These are phyloP conservation scores for Pythium vanterpoolii DNA, from an alignment of 352 stramenopile genomes.

Conservation along the genomic window DNA sequence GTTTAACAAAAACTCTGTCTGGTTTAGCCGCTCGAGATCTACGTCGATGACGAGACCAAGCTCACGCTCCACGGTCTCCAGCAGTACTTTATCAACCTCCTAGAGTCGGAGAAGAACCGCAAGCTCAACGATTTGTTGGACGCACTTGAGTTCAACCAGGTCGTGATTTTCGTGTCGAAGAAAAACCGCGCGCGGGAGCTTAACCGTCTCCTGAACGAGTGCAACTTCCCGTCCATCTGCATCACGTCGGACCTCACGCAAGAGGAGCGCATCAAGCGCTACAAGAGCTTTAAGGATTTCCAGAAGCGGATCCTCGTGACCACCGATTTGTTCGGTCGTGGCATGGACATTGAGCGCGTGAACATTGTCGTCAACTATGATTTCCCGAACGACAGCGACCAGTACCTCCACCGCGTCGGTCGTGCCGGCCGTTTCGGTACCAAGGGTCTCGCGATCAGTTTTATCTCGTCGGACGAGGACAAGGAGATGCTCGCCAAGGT, in stretches of 20 bases:
- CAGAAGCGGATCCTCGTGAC: constrained; percentile 99
- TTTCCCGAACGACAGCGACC: constrained; percentile 97
- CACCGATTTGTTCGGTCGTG: constrained; percentile 99
- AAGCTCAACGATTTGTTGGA: constrained; percentile 99
- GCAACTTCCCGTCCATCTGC: constrained; percentile 99
- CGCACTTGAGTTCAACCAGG: constrained; percentile 99
- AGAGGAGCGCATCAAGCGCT: constrained; percentile 97
- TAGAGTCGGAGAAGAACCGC: constrained; percentile 99
- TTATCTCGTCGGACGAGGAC: constrained; percentile 98
- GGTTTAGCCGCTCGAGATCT: constrained; percentile 98
- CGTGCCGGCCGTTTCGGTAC: constrained; percentile 99
- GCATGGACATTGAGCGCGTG: constrained; percentile 99
- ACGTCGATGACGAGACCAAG: constrained; percentile 99
- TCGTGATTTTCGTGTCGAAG: constrained; percentile 98
- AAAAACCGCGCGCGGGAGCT: constrained; percentile 96
- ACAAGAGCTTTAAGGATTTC: constrained; percentile 99
- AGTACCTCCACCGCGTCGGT: constrained; percentile 99
- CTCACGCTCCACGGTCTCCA: constrained; percentile 99
- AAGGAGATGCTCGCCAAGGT: constrained; percentile 98
- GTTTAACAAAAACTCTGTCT: not conserved
- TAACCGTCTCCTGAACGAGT: constrained; percentile 98
- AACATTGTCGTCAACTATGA: constrained; percentile 99
- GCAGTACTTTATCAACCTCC: constrained; percentile 99
- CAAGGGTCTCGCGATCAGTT: constrained; percentile 99
- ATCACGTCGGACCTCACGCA: constrained; percentile 98